Conservation (phyloP, 1,284 basidiomycete species). For the Vanrija sp. region DNA sequence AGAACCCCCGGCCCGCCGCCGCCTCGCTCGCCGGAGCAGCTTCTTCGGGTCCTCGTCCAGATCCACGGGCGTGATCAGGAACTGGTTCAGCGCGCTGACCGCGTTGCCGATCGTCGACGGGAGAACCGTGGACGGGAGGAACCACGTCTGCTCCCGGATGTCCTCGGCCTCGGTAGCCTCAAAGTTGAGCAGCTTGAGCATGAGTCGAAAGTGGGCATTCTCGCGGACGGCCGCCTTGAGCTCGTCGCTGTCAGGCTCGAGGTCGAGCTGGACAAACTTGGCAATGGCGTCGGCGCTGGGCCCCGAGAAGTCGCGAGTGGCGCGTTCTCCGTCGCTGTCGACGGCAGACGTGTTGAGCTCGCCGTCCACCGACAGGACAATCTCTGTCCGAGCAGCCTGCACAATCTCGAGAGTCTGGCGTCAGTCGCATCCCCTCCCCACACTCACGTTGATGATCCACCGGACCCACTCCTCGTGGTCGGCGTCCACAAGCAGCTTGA, state of each 20-base stretch:
- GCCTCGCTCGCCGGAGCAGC: slow-evolving; percentile 52
- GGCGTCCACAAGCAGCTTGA: slow-evolving; percentile 67
- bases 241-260: slow-evolving; percentile 68
- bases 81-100: slow-evolving; percentile 34
- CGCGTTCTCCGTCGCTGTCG: slow-evolving; percentile 50
- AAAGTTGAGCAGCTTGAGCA: slow-evolving; percentile 56
- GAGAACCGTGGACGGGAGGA: slow-evolving; percentile 27
- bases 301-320: slow-evolving; percentile 38
- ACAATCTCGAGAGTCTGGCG: slow-evolving; percentile 64
- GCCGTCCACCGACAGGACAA: slow-evolving; percentile 67
- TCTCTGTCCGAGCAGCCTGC: slow-evolving; percentile 62
- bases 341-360: slow-evolving; percentile 36
- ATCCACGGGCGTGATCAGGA: slow-evolving; percentile 21
- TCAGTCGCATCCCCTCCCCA: slow-evolving; percentile 6
- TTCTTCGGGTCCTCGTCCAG: slow-evolving; percentile 31
- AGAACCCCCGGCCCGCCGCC: slow-evolving; percentile 40
- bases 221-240: slow-evolving; percentile 69
- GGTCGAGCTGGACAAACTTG: slow-evolving; percentile 75
- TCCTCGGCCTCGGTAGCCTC: slow-evolving; percentile 22
- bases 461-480: slow-evolving; percentile 63
- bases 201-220: slow-evolving; percentile 71
- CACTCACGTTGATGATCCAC: slow-evolving; percentile 72
- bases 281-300: slow-evolving; percentile 67
- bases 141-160: slow-evolving; percentile 23
- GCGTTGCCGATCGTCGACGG: slow-evolving; percentile 29